These are phyloP conservation scores for Nitzschia putrida DNA, from an alignment of 108 stramenopile genomes.

Conservation along the genomic window DNA sequence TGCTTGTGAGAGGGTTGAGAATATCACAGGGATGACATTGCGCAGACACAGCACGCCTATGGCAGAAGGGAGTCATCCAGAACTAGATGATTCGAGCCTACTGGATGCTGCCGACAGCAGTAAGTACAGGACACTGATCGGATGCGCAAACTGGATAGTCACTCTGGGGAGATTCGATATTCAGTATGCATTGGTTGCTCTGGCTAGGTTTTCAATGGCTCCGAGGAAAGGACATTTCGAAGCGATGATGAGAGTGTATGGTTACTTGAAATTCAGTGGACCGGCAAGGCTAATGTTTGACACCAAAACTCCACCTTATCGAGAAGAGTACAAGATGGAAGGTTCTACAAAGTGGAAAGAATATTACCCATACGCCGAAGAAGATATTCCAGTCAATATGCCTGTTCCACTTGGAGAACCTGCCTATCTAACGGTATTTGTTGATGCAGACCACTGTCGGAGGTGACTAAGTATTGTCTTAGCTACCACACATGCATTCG, in stretches of 20 bases:
- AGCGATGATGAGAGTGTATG: slow-evolving; percentile 23
- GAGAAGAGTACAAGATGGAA: slow-evolving; percentile 18
- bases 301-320: too few relatives aligned
- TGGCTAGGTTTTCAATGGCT: slow-evolving; percentile 21
- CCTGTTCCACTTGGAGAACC: slow-evolving; percentile 19
- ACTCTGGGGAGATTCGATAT: slow-evolving; percentile 47
- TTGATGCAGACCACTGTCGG: slow-evolving; percentile 61
- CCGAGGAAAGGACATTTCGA: slow-evolving; percentile 30
- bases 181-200: slow-evolving; percentile 9
- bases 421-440: slow-evolving; percentile 14
- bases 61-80: slow-evolving; percentile 4
- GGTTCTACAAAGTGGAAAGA: slow-evolving; percentile 41
- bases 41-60: background rate
- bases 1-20: slow-evolving; percentile 14
- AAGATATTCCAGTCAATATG: slow-evolving; percentile 34
- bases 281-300: too few relatives aligned
- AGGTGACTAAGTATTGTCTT: too few relatives aligned
- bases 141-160: slow-evolving; percentile 23
- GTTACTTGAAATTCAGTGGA: slow-evolving; percentile 30
- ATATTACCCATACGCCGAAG: slow-evolving; percentile 21
- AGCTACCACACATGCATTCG: too few relatives aligned
- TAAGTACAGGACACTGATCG: slow-evolving; percentile 23
- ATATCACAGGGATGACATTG: slow-evolving; percentile 24
- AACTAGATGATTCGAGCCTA: slow-evolving; percentile 4
- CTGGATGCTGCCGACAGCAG: background rate